Evolutionary conservation across 768 basidiomycete genomes (phyloP), one percentile per base, ranked within the genome.

Genomic region (Leucocoprinus leucothites): DNA sequence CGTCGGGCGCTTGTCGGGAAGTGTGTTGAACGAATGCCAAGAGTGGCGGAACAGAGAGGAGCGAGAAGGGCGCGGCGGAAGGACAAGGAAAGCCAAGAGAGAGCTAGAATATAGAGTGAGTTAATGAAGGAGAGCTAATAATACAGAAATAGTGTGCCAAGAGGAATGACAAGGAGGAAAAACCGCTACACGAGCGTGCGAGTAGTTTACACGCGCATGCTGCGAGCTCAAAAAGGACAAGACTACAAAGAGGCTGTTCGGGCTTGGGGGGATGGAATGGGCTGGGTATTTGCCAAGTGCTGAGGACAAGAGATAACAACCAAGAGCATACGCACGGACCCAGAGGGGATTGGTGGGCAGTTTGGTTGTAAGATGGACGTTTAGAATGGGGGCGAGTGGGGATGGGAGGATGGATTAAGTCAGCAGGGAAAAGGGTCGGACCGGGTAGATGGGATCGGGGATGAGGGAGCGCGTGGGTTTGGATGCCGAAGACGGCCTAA

Each of bases 361-460:
- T n/a, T n/a, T n/a, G n/a, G n/a, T n/a, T n/a, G n/a, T n/a, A n/a
- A n/a, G n/a, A n/a, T n/a, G n/a, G n/a, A n/a, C n/a, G n/a, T n/a
- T n/a, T n/a, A n/a, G n/a, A n/a, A n/a, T n/a, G 19, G 40, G 40
- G 50, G 9, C n/a, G 24, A 49, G 35, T 19, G 54, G 21, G 22
- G 22, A 40, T 18, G 24, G 26, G 24, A 42, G n/a, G 11, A 24
- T 14, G 21, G 19, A 4, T 8, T 34, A 19, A 21, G 50, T 50
- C 42, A 46, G 48, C 48, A 44, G 48, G 9, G 40, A 48, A 22
- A 28, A 36, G 52, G 53, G 49, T 55, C 58, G 55, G 51, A 56
- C 48, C 46, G 55, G 47, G 58, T 48, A 58, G 60, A 57, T 51
- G 42, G 7, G 42, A 61, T 61, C 57, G 60, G 57, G 53, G 49